These are phyloP conservation scores for Xylaria arbuscula DNA, from an alignment of 2,329 filamentous ascomycete genomes.

Conservation along the genomic window DNA sequence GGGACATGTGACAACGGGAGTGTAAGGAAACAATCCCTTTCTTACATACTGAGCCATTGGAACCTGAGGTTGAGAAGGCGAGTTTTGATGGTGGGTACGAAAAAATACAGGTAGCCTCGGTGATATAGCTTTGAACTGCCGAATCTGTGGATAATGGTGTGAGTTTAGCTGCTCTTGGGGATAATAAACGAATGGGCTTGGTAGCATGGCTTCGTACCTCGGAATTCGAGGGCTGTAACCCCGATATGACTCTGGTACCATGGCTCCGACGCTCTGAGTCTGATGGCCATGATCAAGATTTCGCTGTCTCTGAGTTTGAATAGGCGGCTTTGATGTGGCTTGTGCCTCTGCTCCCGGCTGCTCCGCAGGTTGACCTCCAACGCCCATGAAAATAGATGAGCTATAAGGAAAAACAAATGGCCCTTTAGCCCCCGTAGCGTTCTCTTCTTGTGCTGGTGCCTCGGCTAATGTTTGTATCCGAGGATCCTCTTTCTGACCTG, in stretches of 20 bases:
- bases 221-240: neutral
- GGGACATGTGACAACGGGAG: neutral
- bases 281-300: neutral
- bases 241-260: neutral
- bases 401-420: slow-evolving; percentile 28
- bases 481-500: neutral
- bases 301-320: too few species aligned
- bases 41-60: neutral
- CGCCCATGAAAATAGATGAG: slow-evolving; percentile 14
- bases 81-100: neutral
- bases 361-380: neutral
- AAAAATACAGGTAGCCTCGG: neutral
- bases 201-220: neutral
- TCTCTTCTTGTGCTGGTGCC: neutral
- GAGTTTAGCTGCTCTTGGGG: neutral
- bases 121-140: too few species aligned
- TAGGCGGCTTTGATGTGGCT: neutral
- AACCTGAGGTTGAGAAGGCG: neutral
- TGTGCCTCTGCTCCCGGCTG: neutral
- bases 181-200: neutral
- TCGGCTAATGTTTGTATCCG: neutral
- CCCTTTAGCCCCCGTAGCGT: slow-evolving; percentile 10
- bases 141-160: neutral
- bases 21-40: too few species aligned
- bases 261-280: neutral